Base-by-base conservation (phyloP, 2,329 filamentous ascomycete genomes). In the Botryosphaeria dothidea region DNA sequence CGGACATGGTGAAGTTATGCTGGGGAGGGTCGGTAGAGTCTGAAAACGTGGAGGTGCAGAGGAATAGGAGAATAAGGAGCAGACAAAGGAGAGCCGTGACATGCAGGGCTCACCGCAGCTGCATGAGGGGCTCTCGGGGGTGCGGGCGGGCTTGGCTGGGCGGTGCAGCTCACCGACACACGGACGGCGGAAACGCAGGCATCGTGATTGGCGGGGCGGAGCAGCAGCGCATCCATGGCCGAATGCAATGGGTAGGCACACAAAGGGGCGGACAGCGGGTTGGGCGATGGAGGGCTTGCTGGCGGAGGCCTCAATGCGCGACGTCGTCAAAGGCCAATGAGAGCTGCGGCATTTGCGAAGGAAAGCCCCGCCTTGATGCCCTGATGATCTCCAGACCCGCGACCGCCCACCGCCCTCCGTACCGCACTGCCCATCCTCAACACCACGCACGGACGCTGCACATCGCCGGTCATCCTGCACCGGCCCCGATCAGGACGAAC, bases 101-200 rank as follows among this genome's bases (percentile, higher is more conserved):
- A 46, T 60, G 38, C 56, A 60, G 56, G 56, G 56, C 41, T 60
- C 56, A 60, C 56, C 56, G 56, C 56, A 60, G 56, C 41, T 60
- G 56, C 56, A 46, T 29, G 54, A 58, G 54, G 38, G 25, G 54
- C 54, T 43, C 31, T 23, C 51, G 49, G 49, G 51, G 23, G 52
- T 19, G 52, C 52, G 52, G 34, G 52, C 52, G 54, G 51, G 41
- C 56, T 60, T 60, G 56, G 56, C 56, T 45, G 41, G 52, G 25
- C 41, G 56, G 25, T 60, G 54, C 54, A 58, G 54, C 54, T 45
- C 54, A 58, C 54, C 36, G 54, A 58, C 54, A 45, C 36, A 17
- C 34, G 34, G 15, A 19, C 51, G 51, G 54, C 54, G 54, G 54
- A 45, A 58, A 34, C 38, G 17, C 9, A n/a, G 3, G 56, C 41